A percentile compares a stretch with the other conserved stretches of the same genome.
phyloP scores from a whole-genome alignment of 2,329 filamentous ascomycete genomes.

The Paraphoma chrysanthemicola region DNA sequence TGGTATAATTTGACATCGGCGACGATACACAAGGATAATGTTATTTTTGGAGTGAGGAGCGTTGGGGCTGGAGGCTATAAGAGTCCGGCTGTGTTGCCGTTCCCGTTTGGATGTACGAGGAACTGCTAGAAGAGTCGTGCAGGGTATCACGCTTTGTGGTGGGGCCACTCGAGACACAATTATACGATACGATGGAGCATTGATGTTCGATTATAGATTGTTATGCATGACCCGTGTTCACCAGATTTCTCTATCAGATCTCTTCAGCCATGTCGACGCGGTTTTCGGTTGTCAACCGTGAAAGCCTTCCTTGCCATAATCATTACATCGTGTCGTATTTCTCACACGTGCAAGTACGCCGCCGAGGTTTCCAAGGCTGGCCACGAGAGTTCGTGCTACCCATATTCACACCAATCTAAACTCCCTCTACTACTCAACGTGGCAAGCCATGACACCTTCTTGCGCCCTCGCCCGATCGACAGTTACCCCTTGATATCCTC shows the following conservation, averaged over 20 bases:
- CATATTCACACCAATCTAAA: not conserved
- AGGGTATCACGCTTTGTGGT: too few relatives aligned
- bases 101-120: constrained; percentile 35
- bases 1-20: constrained; percentile 51
- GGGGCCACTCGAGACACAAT: too few relatives aligned
- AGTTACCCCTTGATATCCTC: not conserved
- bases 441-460: not conserved
- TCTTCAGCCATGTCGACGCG: too few relatives aligned
- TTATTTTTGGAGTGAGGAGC: constrained; percentile 60
- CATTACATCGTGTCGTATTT: too few relatives aligned
- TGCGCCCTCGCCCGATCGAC: not conserved
- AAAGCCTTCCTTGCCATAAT: too few relatives aligned
- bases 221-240: too few relatives aligned
- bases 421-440: not conserved
- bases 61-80: constrained; percentile 56
- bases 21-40: constrained; percentile 61
- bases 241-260: too few relatives aligned
- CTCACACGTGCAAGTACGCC: too few relatives aligned
- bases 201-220: too few relatives aligned
- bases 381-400: not conserved
- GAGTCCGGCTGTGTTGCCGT: constrained; percentile 54
- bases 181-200: too few relatives aligned
- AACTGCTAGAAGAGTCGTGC: constrained; percentile 10
- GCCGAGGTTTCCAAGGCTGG: not conserved
- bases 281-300: too few relatives aligned